phyloP scores from a whole-genome alignment of 345 rosid species.

The Euphorbia pulcherrima region DNA sequence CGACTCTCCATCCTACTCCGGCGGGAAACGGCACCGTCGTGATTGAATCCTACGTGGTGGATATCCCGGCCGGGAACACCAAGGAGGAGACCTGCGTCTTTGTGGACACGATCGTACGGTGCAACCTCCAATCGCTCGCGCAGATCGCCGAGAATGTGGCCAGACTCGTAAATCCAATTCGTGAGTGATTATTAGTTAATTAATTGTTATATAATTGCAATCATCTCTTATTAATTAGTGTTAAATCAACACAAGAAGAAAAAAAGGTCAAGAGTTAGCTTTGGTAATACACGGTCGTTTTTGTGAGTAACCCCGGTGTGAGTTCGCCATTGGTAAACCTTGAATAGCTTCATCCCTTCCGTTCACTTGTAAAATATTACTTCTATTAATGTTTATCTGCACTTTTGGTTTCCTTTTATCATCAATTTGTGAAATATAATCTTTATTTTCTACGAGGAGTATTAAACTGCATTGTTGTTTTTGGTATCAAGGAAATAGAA shows the following conservation, averaged over 20 bases:
- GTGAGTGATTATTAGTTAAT: not conserved
- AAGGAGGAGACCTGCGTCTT: constrained; percentile 45
- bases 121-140: constrained; percentile 44
- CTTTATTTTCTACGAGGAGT: not conserved
- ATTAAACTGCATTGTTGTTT: constrained; percentile 9
- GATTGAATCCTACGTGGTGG: constrained; percentile 48
- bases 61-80: constrained; percentile 47
- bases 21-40: constrained; percentile 36
- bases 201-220: not conserved
- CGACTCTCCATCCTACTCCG: constrained; percentile 27
- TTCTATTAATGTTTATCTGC: not conserved
- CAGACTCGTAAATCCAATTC: constrained; percentile 13
- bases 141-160: constrained; percentile 29
- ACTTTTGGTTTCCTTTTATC: not conserved
- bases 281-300: constrained; percentile 30
- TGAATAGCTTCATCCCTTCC: not conserved
- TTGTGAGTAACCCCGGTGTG: constrained; percentile 26
- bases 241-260: too few relatives aligned
- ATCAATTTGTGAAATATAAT: constrained; percentile 21
- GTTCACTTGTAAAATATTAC: not conserved
- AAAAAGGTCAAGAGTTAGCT: not conserved
- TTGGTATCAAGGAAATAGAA: not conserved
- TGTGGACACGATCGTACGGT: constrained; percentile 46
- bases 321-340: constrained; percentile 12
- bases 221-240: not conserved